phyloP scores from a whole-genome alignment of 78 protist genomes.

The Dictyostelium firmibasis region DNA sequence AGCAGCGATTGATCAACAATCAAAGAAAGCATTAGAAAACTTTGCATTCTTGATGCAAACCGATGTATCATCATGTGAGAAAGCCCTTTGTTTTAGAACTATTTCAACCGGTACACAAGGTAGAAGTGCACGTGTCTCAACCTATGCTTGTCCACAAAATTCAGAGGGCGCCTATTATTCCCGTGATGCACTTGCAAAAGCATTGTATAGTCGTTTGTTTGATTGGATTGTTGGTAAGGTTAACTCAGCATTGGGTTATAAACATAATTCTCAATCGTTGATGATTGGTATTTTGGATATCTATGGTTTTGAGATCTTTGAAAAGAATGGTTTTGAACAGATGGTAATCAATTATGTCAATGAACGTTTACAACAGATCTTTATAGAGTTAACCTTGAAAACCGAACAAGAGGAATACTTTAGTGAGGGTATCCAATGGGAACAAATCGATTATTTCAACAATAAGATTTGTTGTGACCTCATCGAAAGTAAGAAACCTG shows the following conservation, averaged over 20 bases:
- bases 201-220: slow-evolving; percentile 95
- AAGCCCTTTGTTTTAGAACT: slow-evolving; percentile 73
- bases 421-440: slow-evolving; percentile 90
- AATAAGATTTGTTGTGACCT: slow-evolving; percentile 90
- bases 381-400: slow-evolving; percentile 93
- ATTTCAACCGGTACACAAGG: slow-evolving; percentile 86
- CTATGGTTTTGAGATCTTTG: slow-evolving; percentile 97
- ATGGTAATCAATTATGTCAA: slow-evolving; percentile 96
- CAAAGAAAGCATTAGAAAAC: slow-evolving; percentile 65
- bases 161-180: slow-evolving; percentile 79
- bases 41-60: slow-evolving; percentile 80
- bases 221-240: slow-evolving; percentile 89
- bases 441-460: slow-evolving; percentile 91
- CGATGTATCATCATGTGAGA: slow-evolving; percentile 62
- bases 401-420: slow-evolving; percentile 96
- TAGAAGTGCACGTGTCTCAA: slow-evolving; percentile 77
- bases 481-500: slow-evolving; percentile 81
- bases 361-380: slow-evolving; percentile 97
- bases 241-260: slow-evolving; percentile 85
- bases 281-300: slow-evolving; percentile 94
- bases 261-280: slow-evolving; percentile 4
- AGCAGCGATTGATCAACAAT: slow-evolving; percentile 54
- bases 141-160: slow-evolving; percentile 82
- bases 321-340: slow-evolving; percentile 95
- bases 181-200: slow-evolving; percentile 95